Evolutionary conservation across 2,329 filamentous ascomycete genomes (phyloP).

Genomic region (Diaporthe aspalathi): DNA sequence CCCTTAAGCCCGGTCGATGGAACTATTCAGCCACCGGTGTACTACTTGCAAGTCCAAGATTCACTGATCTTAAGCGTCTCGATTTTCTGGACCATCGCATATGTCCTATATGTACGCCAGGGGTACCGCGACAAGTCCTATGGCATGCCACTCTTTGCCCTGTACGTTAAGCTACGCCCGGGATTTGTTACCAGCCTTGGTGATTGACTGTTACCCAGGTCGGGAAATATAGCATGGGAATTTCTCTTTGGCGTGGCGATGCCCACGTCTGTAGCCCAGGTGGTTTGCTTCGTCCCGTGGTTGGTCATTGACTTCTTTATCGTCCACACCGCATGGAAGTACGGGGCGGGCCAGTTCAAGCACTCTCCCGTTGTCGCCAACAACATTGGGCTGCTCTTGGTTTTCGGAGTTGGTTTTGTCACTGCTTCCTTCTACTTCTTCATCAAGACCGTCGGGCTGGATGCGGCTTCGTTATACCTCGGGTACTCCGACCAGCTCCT

Average conservation of each 20-base stretch:
- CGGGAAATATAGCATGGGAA: constrained; percentile 36
- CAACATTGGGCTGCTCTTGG: constrained; percentile 26
- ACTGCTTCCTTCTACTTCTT: constrained; percentile 7
- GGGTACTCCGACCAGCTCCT: constrained; percentile 23
- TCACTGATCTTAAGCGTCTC: constrained; percentile 19
- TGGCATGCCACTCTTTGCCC: constrained; percentile 38
- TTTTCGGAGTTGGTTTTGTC: neutral
- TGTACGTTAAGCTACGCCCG: constrained; percentile 24
- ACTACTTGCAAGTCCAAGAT: constrained; percentile 36
- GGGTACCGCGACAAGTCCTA: constrained; percentile 37
- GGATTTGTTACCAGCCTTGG: neutral
- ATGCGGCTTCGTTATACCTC: constrained; percentile 22
- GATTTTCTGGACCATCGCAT: constrained; percentile 36
- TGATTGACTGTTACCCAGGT: constrained; percentile 10
- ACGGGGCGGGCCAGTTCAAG: constrained; percentile 33
- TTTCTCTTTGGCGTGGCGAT: constrained; percentile 31
- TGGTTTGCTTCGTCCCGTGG: constrained; percentile 33
- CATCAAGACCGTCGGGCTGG: constrained; percentile 20
- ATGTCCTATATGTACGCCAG: constrained; percentile 37
- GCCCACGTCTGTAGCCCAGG: constrained; percentile 27
- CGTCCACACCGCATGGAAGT: constrained; percentile 36
- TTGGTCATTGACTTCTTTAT: constrained; percentile 34
- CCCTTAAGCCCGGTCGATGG: constrained; percentile 33
- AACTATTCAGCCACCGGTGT: constrained; percentile 29
- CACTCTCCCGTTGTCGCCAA: constrained; percentile 35